Evolutionary conservation across 2,329 filamentous ascomycete genomes (phyloP).

Genomic region (Talaromyces sp.): DNA sequence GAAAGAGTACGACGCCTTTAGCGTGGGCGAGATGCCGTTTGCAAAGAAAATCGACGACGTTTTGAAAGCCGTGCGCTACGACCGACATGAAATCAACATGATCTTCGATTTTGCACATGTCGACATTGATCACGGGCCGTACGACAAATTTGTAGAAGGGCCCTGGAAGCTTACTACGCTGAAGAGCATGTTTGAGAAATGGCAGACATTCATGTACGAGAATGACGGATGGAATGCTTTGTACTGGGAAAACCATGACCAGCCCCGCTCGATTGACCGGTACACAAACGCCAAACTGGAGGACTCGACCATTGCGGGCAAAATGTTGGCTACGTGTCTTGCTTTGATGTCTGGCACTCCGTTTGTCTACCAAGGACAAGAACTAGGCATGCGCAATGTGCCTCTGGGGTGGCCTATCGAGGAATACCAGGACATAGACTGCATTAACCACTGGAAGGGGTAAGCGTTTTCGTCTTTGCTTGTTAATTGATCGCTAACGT

Average conservation of each 20-base stretch:
- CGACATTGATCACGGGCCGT: slow-evolving; percentile 51
- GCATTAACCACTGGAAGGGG: slow-evolving; percentile 53
- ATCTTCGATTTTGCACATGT: slow-evolving; percentile 70
- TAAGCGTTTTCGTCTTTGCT: slow-evolving; percentile 29
- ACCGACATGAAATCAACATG: slow-evolving; percentile 62
- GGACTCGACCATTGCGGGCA: slow-evolving; percentile 49
- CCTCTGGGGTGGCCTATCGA: slow-evolving; percentile 57
- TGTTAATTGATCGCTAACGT: background rate
- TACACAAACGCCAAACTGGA: slow-evolving; percentile 50
- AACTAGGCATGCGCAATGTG: slow-evolving; percentile 63
- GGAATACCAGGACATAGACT: slow-evolving; percentile 66
- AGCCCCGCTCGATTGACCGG: slow-evolving; percentile 56
- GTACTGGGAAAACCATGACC: slow-evolving; percentile 65
- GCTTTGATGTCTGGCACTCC: slow-evolving; percentile 57
- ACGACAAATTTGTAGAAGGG: slow-evolving; percentile 47
- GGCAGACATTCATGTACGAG: slow-evolving; percentile 57
- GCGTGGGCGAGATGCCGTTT: slow-evolving; percentile 59
- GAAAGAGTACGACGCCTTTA: slow-evolving; percentile 54
- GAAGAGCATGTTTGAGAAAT: slow-evolving; percentile 52
- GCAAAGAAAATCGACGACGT: slow-evolving; percentile 47
- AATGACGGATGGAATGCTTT: slow-evolving; percentile 62
- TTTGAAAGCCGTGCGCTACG: slow-evolving; percentile 51
- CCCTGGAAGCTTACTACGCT: slow-evolving; percentile 49
- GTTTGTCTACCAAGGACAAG: slow-evolving; percentile 67
- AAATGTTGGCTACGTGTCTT: slow-evolving; percentile 57